phyloP scores from a whole-genome alignment of 2,329 filamentous ascomycete genomes.

The Colletotrichum melonis region DNA sequence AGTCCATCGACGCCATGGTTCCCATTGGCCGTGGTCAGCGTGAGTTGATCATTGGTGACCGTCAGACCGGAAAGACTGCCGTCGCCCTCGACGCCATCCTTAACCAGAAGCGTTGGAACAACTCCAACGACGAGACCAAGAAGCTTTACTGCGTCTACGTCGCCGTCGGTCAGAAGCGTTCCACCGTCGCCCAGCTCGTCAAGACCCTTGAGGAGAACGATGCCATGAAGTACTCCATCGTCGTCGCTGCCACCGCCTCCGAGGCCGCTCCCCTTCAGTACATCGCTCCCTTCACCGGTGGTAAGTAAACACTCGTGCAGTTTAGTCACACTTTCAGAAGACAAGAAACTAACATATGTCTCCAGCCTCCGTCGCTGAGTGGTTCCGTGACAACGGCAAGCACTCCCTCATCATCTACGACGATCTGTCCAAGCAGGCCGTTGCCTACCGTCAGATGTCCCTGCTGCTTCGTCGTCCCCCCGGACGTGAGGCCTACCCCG shows the following conservation, averaged over 20 bases:
- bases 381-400: slow-evolving; percentile 85
- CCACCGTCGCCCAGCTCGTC: slow-evolving; percentile 98
- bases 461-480: slow-evolving; percentile 97
- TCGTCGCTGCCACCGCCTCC: slow-evolving; percentile 96
- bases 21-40: slow-evolving; percentile 99
- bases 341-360: slow-evolving; percentile 1
- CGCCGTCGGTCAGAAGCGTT: slow-evolving; percentile 99
- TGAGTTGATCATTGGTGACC: slow-evolving; percentile 99
- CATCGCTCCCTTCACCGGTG: slow-evolving; percentile 90
- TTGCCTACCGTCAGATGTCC: slow-evolving; percentile 99
- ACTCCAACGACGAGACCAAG: slow-evolving; percentile 85
- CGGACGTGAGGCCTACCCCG: slow-evolving; percentile 98
- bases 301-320: slow-evolving; percentile 19
- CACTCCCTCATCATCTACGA: slow-evolving; percentile 94
- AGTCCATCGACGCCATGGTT: slow-evolving; percentile 99
- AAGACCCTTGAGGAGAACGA: slow-evolving; percentile 99
- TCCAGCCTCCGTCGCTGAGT: slow-evolving; percentile 69
- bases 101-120: slow-evolving; percentile 99
- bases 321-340: too few species aligned
- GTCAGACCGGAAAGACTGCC: slow-evolving; percentile 99
- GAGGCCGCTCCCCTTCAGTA: slow-evolving; percentile 97
- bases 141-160: slow-evolving; percentile 99
- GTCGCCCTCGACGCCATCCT: slow-evolving; percentile 98
- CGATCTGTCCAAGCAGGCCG: slow-evolving; percentile 97
- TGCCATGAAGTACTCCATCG: slow-evolving; percentile 96